These are phyloP conservation scores for Neoscytalidium dimidiatum DNA, from an alignment of 2,329 filamentous ascomycete species.

Conservation along the genomic window DNA sequence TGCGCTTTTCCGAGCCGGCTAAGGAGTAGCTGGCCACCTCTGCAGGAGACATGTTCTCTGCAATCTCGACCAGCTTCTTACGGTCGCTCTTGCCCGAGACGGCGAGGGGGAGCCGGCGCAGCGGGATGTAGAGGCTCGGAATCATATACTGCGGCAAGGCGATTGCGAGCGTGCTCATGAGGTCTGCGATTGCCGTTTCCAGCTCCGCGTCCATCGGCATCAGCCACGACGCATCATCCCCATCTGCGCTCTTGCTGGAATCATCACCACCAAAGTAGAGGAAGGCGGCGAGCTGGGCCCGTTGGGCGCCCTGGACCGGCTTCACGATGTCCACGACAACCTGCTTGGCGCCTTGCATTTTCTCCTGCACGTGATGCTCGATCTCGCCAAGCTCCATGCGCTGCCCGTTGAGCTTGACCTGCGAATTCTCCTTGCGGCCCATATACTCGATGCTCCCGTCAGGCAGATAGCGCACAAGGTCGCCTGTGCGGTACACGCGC, in stretches of 20 bases:
- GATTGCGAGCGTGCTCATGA: background rate
- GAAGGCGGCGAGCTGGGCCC: background rate
- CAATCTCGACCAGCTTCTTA: constrained; percentile 26
- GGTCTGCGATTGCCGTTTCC: background rate
- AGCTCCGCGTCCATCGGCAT: background rate
- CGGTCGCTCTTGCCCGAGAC: constrained; percentile 42
- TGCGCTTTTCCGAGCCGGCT: background rate
- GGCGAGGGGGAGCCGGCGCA: constrained; percentile 34
- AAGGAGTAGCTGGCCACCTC: background rate
- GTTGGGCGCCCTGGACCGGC: background rate
- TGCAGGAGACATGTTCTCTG: constrained; percentile 24
- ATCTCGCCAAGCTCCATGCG: background rate
- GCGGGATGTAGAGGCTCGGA: background rate
- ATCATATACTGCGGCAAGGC: background rate
- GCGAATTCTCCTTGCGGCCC: constrained; percentile 32
- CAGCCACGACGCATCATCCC: background rate
- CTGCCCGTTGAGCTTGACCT: background rate
- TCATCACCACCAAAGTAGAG: background rate
- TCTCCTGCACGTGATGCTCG: constrained; percentile 35
- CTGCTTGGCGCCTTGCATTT: background rate
- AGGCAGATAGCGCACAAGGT: constrained; percentile 27
- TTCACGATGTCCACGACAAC: background rate
- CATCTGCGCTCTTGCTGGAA: background rate
- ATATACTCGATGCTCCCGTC: constrained; percentile 37
- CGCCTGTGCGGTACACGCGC: constrained; percentile 20